Evolutionary conservation across 805 yeast genomes (phyloP).

Genomic region (Barnettozyma salicaria): DNA sequence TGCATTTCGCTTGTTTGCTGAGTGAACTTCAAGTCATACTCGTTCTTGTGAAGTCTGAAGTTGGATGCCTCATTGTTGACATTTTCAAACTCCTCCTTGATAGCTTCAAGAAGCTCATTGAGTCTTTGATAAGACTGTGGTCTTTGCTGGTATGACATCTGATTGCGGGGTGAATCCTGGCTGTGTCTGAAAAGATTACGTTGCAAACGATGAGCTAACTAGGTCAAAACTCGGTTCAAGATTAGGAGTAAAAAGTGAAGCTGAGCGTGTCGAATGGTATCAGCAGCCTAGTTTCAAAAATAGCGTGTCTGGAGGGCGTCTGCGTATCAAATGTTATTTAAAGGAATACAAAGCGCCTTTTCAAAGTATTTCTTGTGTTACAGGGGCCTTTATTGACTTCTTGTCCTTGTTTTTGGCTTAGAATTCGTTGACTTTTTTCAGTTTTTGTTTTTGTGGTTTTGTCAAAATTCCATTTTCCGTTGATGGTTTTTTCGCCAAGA

Average conservation of each 20-base stretch:
- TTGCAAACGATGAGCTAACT: too few relatives aligned
- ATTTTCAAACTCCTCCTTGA: constrained; percentile 84
- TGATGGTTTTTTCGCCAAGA: constrained; percentile 9
- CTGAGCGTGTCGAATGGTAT: too few relatives aligned
- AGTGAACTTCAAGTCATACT: constrained; percentile 79
- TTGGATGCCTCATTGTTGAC: constrained; percentile 80
- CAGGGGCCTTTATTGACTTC: too few relatives aligned
- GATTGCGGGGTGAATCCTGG: background rate
- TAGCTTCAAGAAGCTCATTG: constrained; percentile 83
- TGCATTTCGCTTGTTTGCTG: constrained; percentile 93
- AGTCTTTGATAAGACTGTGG: constrained; percentile 34
- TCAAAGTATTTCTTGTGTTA: background rate
- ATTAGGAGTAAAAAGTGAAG: too few relatives aligned
- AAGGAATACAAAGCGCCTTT: too few relatives aligned
- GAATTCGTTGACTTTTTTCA: constrained; percentile 2
- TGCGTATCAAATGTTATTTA: too few relatives aligned
- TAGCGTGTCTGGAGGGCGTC: too few relatives aligned
- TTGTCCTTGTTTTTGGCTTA: background rate
- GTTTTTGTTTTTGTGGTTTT: constrained; percentile 3
- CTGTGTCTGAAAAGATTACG: background rate
- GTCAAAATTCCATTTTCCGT: too few relatives aligned
- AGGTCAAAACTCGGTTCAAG: too few relatives aligned
- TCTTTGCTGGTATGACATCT: constrained; percentile 27
- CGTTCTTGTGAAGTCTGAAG: constrained; percentile 86
- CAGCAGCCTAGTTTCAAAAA: too few relatives aligned